phyloP scores from a whole-genome alignment of 768 basidiomycete genomes.

The Rubroboletus satanas region DNA sequence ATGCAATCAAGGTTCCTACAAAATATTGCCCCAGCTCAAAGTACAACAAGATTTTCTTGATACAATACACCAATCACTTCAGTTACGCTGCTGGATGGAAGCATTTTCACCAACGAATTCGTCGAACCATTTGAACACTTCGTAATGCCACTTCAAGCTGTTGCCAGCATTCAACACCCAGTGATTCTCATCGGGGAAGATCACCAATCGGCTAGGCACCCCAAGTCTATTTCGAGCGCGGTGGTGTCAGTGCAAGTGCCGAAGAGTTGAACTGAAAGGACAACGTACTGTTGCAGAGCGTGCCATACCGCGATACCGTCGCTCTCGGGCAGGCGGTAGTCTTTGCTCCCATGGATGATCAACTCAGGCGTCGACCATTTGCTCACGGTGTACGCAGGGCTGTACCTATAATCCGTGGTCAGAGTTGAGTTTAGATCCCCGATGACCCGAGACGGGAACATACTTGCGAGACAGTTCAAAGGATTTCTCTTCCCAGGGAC shows the following conservation, averaged over 20 bases:
- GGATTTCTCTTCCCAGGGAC: constrained; percentile 67
- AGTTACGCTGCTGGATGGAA: constrained; percentile 11
- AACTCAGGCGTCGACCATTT: constrained; percentile 88
- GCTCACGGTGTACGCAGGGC: constrained; percentile 74
- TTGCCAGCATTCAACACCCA: constrained; percentile 85
- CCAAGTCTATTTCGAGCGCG: constrained; percentile 45
- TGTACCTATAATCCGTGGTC: constrained; percentile 44
- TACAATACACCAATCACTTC: not conserved
- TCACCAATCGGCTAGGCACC: constrained; percentile 70
- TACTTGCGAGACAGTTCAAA: constrained; percentile 56
- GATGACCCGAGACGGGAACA: constrained; percentile 6
- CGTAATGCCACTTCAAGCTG: constrained; percentile 92
- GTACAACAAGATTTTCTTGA: not conserved
- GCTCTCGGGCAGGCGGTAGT: constrained; percentile 82
- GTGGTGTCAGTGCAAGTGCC: not conserved
- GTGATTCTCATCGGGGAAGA: constrained; percentile 91
- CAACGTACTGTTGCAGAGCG: constrained; percentile 72
- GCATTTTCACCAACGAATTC: constrained; percentile 48
- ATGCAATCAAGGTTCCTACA: not conserved
- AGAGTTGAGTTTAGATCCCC: not conserved
- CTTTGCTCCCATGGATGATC: constrained; percentile 82
- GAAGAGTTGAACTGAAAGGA: not conserved
- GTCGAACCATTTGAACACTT: constrained; percentile 90
- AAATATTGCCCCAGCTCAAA: not conserved
- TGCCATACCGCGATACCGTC: constrained; percentile 85